Conservation (phyloP, 176 grass and related monocot genomes). For the barley (Hordeum vulgare) region DNA sequence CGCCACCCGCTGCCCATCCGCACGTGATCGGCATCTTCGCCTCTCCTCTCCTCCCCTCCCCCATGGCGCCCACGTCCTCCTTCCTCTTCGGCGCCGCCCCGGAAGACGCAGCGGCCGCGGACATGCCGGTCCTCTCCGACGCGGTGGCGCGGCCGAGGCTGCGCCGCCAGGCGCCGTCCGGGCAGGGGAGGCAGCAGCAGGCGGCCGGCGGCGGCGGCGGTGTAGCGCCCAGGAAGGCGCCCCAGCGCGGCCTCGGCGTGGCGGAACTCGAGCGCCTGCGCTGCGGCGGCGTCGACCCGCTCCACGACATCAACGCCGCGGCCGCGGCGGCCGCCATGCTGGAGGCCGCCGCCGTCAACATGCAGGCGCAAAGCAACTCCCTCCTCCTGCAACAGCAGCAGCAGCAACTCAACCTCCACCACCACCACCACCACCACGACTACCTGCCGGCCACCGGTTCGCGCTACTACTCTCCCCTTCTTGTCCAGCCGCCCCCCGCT, state of each 20-base stretch:
- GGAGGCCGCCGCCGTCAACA: not conserved
- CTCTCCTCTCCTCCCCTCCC: not conserved
- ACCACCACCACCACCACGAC: not conserved
- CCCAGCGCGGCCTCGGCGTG: conserved; percentile 73
- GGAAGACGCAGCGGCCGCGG: not conserved
- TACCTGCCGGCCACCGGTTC: not conserved
- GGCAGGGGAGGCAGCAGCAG: conserved; percentile 17
- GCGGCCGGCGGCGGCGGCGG: not conserved
- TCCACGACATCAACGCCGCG: conserved; percentile 25
- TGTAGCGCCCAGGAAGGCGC: conserved; percentile 21
- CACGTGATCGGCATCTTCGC: not conserved
- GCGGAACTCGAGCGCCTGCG: conserved; percentile 75
- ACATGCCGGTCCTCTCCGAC: not conserved
- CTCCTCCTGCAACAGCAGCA: not conserved
- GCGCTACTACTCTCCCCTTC: conserved; percentile 27
- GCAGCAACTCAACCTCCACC: too few species aligned
- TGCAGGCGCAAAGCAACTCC: not conserved
- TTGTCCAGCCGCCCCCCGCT: not conserved
- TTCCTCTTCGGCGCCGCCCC: not conserved
- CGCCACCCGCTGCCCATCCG: not conserved
- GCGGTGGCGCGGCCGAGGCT: conserved; percentile 6
- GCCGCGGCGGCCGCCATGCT: conserved; percentile 6
- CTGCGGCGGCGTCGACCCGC: conserved; percentile 40
- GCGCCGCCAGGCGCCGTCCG: not conserved
- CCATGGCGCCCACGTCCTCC: conserved; percentile 30